Evolutionary conservation across 345 rosid species (phyloP).

Genomic region (Lepidium africanum): DNA sequence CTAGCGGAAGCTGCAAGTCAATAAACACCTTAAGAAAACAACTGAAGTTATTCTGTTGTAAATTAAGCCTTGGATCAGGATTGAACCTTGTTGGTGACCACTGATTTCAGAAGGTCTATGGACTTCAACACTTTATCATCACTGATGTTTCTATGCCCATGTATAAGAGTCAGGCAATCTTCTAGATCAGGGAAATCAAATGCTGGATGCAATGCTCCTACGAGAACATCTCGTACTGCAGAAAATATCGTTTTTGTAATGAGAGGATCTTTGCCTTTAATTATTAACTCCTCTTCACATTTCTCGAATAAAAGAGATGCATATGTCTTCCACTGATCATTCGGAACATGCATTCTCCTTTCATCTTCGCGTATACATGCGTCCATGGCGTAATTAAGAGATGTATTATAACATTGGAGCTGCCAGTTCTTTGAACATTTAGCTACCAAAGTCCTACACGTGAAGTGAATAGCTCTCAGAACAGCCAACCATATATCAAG

Average conservation of each 20-base stretch:
- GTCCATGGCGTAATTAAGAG: not conserved
- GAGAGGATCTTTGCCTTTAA: not conserved
- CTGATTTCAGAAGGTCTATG: not conserved
- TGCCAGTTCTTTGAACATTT: not conserved
- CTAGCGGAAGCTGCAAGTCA: not conserved
- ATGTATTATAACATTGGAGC: not conserved
- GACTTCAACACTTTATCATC: slow-evolving; percentile 1
- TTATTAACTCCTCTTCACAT: not conserved
- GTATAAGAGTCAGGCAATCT: not conserved
- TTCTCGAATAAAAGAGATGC: not conserved
- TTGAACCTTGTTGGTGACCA: not conserved
- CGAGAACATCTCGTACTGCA: slow-evolving; percentile 3
- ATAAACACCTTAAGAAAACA: not conserved
- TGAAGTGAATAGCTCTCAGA: slow-evolving; percentile 2
- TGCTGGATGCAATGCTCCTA: not conserved
- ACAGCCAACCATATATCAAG: slow-evolving; percentile 12
- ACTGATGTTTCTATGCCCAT: not conserved
- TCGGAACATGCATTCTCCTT: not conserved
- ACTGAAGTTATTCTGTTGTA: not conserved
- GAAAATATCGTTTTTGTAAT: not conserved
- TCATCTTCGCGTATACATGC: not conserved
- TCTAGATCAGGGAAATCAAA: not conserved
- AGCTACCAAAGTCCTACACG: not conserved
- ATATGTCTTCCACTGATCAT: slow-evolving; percentile 2
- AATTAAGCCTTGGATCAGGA: not conserved